A percentile compares a stretch with the other conserved stretches of the same genome.
These are phyloP conservation scores for Populus hybrid DNA, from an alignment of 441 rosid genomes.

Conservation along the genomic window DNA sequence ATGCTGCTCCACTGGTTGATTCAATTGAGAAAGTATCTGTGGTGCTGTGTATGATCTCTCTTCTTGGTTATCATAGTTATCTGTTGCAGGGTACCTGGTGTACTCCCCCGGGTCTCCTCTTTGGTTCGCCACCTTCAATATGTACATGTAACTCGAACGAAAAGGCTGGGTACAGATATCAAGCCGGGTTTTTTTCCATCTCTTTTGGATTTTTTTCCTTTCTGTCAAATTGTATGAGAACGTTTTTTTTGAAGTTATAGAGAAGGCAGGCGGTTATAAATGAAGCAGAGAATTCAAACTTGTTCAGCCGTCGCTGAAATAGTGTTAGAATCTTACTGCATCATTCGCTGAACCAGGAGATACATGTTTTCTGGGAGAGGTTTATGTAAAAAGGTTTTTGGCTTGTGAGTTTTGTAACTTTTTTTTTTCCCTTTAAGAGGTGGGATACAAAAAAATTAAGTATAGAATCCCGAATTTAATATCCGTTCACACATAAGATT, in stretches of 20 bases:
- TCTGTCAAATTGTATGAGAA: neutral
- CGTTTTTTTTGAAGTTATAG: neutral
- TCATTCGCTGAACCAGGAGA: neutral
- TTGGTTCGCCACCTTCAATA: conserved; percentile 51
- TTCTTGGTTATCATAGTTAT: conserved; percentile 14
- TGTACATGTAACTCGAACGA: conserved; percentile 27
- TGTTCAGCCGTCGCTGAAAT: conserved; percentile 21
- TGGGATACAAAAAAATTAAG: neutral
- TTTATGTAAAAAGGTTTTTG: neutral
- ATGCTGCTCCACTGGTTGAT: conserved; percentile 7
- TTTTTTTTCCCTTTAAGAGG: too few species aligned
- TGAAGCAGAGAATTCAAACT: conserved; percentile 8
- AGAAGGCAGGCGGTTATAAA: conserved; percentile 15
- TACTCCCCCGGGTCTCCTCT: conserved; percentile 33
- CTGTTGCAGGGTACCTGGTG: conserved; percentile 23
- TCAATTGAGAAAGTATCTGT: conserved; percentile 16
- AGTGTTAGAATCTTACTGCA: conserved; percentile 3
- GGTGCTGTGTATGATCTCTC: conserved; percentile 7
- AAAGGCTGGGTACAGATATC: neutral
- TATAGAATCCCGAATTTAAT: neutral
- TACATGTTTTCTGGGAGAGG: neutral
- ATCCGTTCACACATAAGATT: neutral
- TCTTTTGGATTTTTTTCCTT: neutral
- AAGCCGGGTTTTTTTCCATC: neutral
- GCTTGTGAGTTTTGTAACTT: neutral